Evolutionary conservation across 139 green algal species (phyloP).

Genomic region (Parachlorella kessleri): DNA sequence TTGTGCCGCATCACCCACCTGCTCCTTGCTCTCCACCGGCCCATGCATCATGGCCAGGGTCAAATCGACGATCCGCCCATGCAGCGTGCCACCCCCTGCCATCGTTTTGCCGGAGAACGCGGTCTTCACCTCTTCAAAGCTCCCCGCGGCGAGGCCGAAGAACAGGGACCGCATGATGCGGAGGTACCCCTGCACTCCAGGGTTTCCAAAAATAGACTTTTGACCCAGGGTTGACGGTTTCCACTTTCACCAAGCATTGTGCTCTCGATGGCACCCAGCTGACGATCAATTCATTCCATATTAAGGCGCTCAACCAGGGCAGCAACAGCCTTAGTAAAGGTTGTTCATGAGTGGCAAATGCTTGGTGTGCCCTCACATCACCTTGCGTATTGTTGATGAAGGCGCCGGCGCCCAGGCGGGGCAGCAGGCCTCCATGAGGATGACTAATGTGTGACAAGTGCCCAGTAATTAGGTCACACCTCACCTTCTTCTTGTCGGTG

Average conservation of each 20-base stretch:
- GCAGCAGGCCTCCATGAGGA: conserved; percentile 2
- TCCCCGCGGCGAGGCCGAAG: conserved; percentile 28
- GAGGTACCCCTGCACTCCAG: conserved; percentile 23
- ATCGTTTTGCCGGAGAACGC: background rate
- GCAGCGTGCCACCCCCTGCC: conserved; percentile 1
- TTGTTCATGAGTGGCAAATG: too few species aligned
- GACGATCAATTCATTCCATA: too few species aligned
- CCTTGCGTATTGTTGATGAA: background rate
- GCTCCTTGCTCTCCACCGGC: background rate
- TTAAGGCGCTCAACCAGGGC: background rate
- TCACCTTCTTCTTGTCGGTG: background rate
- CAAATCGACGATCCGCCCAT: conserved; percentile 16
- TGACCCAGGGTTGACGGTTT: background rate
- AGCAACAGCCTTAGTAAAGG: conserved; percentile 7
- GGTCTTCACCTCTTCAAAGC: conserved; percentile 41
- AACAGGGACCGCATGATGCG: conserved; percentile 31
- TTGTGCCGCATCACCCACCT: background rate
- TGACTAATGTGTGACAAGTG: too few species aligned
- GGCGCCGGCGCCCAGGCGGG: background rate
- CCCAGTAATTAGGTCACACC: too few species aligned
- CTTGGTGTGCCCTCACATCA: too few species aligned
- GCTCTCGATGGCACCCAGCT: too few species aligned
- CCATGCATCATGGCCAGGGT: conserved; percentile 12
- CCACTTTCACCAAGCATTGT: too few species aligned
- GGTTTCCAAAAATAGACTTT: too few species aligned